Conservation (phyloP, 2,329 filamentous ascomycete genomes). For the Scleromitrula shiraiana region DNA sequence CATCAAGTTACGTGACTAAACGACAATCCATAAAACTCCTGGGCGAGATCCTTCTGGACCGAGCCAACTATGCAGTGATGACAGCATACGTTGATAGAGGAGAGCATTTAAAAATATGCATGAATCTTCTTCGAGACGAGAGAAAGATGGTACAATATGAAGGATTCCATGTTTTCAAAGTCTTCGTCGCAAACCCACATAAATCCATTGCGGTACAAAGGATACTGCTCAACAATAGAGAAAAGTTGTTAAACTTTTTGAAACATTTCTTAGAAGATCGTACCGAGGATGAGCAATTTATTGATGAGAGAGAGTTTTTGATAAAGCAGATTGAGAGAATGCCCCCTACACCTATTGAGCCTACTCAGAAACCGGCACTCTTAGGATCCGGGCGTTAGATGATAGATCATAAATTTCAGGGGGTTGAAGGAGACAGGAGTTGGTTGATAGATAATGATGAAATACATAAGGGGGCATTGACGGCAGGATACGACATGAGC, state of each 20-base stretch:
- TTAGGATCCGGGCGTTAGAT: constrained; percentile 25
- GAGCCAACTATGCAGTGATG: constrained; percentile 97
- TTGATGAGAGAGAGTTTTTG: constrained; percentile 93
- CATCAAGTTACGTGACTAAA: constrained; percentile 95
- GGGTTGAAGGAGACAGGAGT: background rate
- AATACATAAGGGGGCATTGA: constrained; percentile 8
- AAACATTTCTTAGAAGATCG: constrained; percentile 89
- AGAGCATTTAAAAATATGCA: constrained; percentile 95
- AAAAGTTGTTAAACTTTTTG: constrained; percentile 81
- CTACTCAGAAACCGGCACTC: constrained; percentile 30
- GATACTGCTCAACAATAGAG: constrained; percentile 92
- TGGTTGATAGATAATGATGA: constrained; percentile 10
- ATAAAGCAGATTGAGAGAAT: constrained; percentile 83
- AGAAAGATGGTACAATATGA: constrained; percentile 99
- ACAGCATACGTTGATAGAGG: constrained; percentile 91
- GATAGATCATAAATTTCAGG: background rate
- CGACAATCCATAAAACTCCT: constrained; percentile 95
- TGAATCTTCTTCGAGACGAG: constrained; percentile 93
- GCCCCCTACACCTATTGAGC: constrained; percentile 47
- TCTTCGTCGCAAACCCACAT: constrained; percentile 97
- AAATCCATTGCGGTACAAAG: constrained; percentile 95
- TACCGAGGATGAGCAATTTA: constrained; percentile 96
- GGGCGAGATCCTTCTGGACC: constrained; percentile 87
- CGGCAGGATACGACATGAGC: constrained; percentile 8
- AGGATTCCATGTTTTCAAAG: constrained; percentile 98